These are phyloP conservation scores for Thuja plicata DNA, from an alignment of 83 land plant genomes.

Conservation along the genomic window DNA sequence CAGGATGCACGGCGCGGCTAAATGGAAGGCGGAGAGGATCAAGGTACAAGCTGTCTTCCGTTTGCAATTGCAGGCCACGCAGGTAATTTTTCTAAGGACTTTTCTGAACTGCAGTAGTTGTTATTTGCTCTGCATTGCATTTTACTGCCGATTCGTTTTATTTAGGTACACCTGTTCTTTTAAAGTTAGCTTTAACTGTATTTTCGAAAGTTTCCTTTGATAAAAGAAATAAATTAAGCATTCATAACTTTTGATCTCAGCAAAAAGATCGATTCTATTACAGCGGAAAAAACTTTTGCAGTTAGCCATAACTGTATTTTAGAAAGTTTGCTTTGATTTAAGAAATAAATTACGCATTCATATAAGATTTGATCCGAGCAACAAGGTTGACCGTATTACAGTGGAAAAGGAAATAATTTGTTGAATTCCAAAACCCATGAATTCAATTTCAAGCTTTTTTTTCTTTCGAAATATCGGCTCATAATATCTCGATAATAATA, in stretches of 20 bases:
- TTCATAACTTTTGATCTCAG: neutral
- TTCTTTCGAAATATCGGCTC: no score
- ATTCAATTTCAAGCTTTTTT: no score
- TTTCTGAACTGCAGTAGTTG: neutral
- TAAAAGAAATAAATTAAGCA: neutral
- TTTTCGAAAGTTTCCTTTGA: neutral
- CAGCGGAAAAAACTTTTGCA: neutral
- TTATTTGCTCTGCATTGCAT: neutral
- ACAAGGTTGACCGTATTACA: no score
- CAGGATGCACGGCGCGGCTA: slow-evolving; percentile 57
- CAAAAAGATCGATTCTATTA: no score
- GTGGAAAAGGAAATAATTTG: no score
- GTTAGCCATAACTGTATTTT: neutral
- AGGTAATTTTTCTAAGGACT: slow-evolving; percentile 32
- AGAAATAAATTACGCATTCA: neutral
- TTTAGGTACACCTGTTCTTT: neutral
- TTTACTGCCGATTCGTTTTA: neutral
- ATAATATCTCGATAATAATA: no score
- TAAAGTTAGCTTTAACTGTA: neutral
- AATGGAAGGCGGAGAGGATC: slow-evolving; percentile 64
- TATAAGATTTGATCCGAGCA: no score
- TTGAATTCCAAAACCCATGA: no score
- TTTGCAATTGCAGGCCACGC: slow-evolving; percentile 69
- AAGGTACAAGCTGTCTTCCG: slow-evolving; percentile 73
- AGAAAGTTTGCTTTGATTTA: neutral